phyloP scores from a whole-genome alignment of 2,329 filamentous ascomycete species.

The Thelonectria rubi region DNA sequence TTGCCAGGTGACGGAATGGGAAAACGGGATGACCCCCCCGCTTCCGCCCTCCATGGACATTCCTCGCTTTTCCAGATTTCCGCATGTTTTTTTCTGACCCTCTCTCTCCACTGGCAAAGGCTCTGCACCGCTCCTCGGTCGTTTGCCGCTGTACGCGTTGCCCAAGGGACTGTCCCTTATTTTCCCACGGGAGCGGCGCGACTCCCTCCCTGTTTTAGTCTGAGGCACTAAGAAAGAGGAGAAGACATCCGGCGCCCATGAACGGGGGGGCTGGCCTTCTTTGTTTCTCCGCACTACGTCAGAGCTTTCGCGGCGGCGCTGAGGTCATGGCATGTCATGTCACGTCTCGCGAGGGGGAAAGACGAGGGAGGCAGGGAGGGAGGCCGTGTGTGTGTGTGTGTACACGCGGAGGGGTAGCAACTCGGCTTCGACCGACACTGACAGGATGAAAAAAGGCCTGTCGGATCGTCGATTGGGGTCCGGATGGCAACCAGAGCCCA shows the following conservation, averaged over 20 bases:
- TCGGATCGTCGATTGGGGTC: too few relatives aligned
- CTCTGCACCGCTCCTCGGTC: too few relatives aligned
- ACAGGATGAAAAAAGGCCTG: neutral
- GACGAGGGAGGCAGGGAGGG: neutral
- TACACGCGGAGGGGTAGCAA: too few relatives aligned
- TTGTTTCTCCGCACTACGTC: slow-evolving; percentile 12
- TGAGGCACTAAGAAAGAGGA: slow-evolving; percentile 4
- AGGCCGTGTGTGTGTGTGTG: too few relatives aligned
- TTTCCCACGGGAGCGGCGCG: too few relatives aligned
- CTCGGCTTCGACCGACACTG: slow-evolving; percentile 16
- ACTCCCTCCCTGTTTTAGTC: too few relatives aligned
- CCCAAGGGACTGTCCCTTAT: neutral
- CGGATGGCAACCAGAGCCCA: neutral
- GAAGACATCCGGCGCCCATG: neutral
- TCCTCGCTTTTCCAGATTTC: neutral
- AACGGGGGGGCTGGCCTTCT: neutral
- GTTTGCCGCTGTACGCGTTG: slow-evolving; percentile 16
- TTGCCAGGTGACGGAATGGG: slow-evolving; percentile 1
- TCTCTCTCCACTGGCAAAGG: neutral
- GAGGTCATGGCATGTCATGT: slow-evolving; percentile 8
- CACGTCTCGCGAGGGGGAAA: neutral
- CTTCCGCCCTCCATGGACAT: neutral
- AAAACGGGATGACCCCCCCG: slow-evolving; percentile 7
- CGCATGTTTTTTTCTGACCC: too few relatives aligned
- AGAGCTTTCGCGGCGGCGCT: slow-evolving; percentile 3